phyloP scores from a whole-genome alignment of 2,329 filamentous ascomycete species.

The Apiospora koreana region DNA sequence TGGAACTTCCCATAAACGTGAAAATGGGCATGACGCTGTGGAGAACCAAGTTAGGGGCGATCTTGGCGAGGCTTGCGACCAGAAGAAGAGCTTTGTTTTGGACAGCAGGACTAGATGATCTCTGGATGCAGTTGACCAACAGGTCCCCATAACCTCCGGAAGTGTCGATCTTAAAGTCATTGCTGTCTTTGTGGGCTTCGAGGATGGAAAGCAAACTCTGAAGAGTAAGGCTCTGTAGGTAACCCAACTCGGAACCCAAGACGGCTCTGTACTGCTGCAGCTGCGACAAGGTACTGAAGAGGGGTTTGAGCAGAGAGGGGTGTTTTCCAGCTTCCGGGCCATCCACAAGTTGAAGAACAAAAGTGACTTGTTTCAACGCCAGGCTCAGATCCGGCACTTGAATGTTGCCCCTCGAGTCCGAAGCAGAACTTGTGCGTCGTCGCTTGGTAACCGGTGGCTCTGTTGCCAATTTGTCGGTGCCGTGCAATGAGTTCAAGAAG shows the following conservation, averaged over 20 bases:
- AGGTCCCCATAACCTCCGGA: conserved; percentile 84
- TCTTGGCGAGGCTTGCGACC: conserved; percentile 82
- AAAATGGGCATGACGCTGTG: conserved; percentile 99
- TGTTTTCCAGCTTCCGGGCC: conserved; percentile 74
- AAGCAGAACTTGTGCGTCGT: conserved; percentile 54
- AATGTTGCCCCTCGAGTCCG: neutral
- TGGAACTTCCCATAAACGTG: conserved; percentile 93
- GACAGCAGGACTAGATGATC: conserved; percentile 87
- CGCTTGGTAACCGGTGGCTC: conserved; percentile 74
- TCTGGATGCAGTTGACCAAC: conserved; percentile 91
- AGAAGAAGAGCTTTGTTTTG: conserved; percentile 89
- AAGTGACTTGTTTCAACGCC: conserved; percentile 74
- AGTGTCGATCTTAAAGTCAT: conserved; percentile 68
- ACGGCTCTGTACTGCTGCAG: conserved; percentile 82
- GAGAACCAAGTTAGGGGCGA: conserved; percentile 86
- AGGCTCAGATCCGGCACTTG: conserved; percentile 46
- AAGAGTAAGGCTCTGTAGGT: conserved; percentile 83
- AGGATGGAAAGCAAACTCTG: conserved; percentile 83
- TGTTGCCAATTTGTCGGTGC: conserved; percentile 70
- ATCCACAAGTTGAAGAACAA: conserved; percentile 88
- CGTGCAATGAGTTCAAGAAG: conserved; percentile 75
- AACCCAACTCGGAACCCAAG: conserved; percentile 83
- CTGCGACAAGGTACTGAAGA: conserved; percentile 86
- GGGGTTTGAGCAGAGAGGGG: conserved; percentile 71
- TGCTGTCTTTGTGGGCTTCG: conserved; percentile 67